Base-by-base conservation (phyloP, 177 flowering plant species). In the Telopea speciosissima region DNA sequence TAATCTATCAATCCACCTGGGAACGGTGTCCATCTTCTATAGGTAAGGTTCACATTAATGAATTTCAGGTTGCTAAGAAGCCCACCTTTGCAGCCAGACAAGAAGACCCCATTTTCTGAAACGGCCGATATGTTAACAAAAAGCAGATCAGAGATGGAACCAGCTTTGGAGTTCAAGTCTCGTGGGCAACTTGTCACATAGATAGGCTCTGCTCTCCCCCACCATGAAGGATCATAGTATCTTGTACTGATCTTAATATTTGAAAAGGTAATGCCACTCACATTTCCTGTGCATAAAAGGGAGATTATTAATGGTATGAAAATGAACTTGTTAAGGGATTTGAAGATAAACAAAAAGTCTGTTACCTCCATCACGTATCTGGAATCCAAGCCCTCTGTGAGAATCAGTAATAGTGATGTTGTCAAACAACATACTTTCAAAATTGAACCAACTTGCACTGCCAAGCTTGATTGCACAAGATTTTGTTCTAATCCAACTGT, bases 121-220 rank as follows among this genome's bases (percentile, higher is more conserved):
- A 68, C 78, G 49, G 89, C 76, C 1, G 92, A 82, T 68, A 95
- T 87, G 83, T 95, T 93, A 64, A 88, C 64, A 74, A 95, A 92
- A 12, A 26, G 70, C 26, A 92, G 16, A 68, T 91, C 80, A 3
- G 95, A 88, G 33, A 95, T 90, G 22, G 85, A 80, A 24, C 97
- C 97, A 21, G 81, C 82, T 68, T 75, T 85, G 23, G 97, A 78
- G 24, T 24, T 74, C 2, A 74, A 62, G 74, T 89, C 24, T 21
- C 96, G 77, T 3, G 92, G 90, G 80, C 99, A 95, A 25, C 89
- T 84, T 33, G 98, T 95, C 58, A 95, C 75, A 49, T 95, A 95
- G 17, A 95, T 90, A 0, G 98, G 98, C 78, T 95, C 99, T 28
- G 99, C 96, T 78, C 99, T 86, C 24, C 99, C 98, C 98, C 99